Percentiles rank a stretch among this genome's conserved stretches.
These are phyloP conservation scores for Yamadazyma ubonensis DNA, from an alignment of 805 yeast species.

Conservation along the genomic window DNA sequence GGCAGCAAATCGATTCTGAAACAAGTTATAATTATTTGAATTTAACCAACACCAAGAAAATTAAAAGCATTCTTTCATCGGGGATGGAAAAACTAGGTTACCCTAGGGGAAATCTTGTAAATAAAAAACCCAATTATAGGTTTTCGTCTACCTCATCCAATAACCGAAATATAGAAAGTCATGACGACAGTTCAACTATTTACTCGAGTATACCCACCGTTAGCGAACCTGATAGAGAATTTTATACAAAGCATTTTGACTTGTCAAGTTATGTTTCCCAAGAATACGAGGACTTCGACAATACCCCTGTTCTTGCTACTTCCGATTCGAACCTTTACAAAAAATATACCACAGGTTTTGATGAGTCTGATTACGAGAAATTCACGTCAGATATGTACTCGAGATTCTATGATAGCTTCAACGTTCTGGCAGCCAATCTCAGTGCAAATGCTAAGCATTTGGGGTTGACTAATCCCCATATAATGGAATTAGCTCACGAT, in stretches of 20 bases:
- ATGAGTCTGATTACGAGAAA: constrained; percentile 6
- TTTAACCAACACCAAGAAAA: constrained; percentile 14
- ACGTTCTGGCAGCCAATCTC: constrained; percentile 1
- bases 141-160: constrained; percentile 2
- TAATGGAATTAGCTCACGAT: constrained; percentile 12
- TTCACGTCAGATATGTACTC: not conserved
- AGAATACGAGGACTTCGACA: not conserved
- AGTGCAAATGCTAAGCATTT: constrained; percentile 7
- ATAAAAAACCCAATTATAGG: constrained; percentile 2
- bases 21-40: constrained; percentile 16
- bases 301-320: not conserved
- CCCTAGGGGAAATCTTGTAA: constrained; percentile 2
- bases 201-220: constrained; percentile 5
- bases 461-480: constrained; percentile 10
- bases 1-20: constrained; percentile 3
- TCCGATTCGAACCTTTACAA: constrained; percentile 5
- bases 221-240: constrained; percentile 3
- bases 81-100: constrained; percentile 19
- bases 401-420: constrained; percentile 4
- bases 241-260: constrained; percentile 5
- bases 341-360: constrained; percentile 8
- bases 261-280: constrained; percentile 1
- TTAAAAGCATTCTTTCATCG: constrained; percentile 16
- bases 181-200: not conserved
- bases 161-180: not conserved